Evolutionary conservation across 768 basidiomycete species (phyloP).

Genomic region (Leccinum broughii): DNA sequence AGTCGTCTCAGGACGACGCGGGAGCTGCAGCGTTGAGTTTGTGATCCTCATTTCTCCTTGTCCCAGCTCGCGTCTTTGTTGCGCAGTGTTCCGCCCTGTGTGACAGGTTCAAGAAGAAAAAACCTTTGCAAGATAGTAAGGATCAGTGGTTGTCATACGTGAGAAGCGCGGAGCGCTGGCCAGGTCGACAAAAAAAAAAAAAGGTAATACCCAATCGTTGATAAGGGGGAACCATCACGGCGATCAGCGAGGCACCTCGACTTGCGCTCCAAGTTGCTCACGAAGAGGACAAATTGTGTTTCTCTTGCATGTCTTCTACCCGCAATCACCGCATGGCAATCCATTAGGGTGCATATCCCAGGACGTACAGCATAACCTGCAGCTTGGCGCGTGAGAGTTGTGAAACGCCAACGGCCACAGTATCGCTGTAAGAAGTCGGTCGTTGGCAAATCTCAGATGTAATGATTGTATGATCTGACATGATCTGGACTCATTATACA

Average conservation of each 20-base stretch:
- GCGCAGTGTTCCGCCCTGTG: background rate
- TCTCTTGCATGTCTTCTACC: background rate
- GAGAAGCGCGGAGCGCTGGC: background rate
- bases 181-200: no score
- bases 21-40: background rate
- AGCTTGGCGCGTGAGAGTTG: background rate
- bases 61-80: background rate
- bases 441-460: background rate
- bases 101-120: background rate
- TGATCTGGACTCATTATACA: background rate
- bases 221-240: background rate
- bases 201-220: no score
- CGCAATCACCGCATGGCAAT: background rate
- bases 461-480: background rate
- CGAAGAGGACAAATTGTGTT: background rate
- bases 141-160: background rate
- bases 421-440: background rate
- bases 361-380: background rate
- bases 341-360: background rate
- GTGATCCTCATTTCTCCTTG: background rate
- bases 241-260: background rate
- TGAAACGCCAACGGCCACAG: background rate
- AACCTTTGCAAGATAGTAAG: background rate
- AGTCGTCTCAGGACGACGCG: background rate
- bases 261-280: background rate